Conservation (phyloP, 129 eudicot species). For the Artemisia tridentata region DNA sequence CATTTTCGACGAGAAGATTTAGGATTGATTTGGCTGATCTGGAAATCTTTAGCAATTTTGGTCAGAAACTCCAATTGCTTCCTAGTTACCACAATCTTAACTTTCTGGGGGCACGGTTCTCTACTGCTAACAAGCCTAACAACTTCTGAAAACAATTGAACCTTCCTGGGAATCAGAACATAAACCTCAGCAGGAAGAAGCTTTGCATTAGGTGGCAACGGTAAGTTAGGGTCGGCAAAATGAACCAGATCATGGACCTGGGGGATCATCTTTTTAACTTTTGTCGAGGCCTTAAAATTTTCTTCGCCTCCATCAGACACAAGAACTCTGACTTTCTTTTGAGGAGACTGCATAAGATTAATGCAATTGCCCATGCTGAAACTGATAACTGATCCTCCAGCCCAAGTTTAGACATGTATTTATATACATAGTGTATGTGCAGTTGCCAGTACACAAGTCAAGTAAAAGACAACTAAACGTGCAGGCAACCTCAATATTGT, state of each 20-base stretch:
- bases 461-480: constrained; percentile 27
- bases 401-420: background rate
- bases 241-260: constrained; percentile 16
- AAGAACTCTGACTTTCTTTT: constrained; percentile 23
- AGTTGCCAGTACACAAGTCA: constrained; percentile 15
- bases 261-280: constrained; percentile 20
- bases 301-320: constrained; percentile 30
- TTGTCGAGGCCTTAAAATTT: constrained; percentile 19
- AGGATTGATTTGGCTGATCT: constrained; percentile 29
- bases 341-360: constrained; percentile 23
- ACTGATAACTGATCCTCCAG: constrained; percentile 9
- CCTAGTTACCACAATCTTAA: constrained; percentile 50
- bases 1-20: constrained; percentile 36
- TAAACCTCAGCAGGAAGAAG: constrained; percentile 19
- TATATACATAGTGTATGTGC: background rate
- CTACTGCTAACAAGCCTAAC: constrained; percentile 4
- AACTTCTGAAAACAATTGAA: constrained; percentile 4
- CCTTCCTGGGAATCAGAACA: constrained; percentile 13
- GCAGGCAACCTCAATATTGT: constrained; percentile 24
- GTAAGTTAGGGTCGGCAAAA: constrained; percentile 15
- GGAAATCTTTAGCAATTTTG: constrained; percentile 32
- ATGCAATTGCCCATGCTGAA: constrained; percentile 37
- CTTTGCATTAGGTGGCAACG: constrained; percentile 12
- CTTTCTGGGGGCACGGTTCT: constrained; percentile 24
- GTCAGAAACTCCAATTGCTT: constrained; percentile 52